These are phyloP conservation scores for Cochlearia excelsa DNA, from an alignment of 345 rosid species.

Conservation along the genomic window DNA sequence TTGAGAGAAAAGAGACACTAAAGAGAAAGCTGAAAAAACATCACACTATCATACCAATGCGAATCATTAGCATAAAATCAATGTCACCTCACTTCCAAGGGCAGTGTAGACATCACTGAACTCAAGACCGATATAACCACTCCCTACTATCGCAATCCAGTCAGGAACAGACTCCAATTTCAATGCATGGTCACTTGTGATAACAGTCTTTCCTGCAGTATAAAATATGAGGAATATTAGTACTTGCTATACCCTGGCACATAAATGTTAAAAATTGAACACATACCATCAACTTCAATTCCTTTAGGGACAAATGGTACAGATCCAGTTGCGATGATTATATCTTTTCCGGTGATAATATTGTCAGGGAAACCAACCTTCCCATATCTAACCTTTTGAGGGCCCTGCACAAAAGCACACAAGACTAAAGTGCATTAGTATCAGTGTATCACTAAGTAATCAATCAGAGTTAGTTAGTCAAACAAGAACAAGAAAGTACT, in stretches of 20 bases:
- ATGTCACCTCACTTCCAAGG: conserved; percentile 93
- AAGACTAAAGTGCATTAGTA: neutral
- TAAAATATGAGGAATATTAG: conserved; percentile 10
- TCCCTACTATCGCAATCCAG: conserved; percentile 99
- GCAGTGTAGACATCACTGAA: conserved; percentile 99
- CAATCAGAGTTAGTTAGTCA: neutral
- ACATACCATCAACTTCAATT: conserved; percentile 94
- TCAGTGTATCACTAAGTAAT: neutral
- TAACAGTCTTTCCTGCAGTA: conserved; percentile 94
- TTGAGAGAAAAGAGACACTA: neutral
- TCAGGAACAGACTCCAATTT: conserved; percentile 93
- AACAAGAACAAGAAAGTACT: conserved; percentile 31
- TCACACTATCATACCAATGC: neutral
- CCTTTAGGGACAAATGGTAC: conserved; percentile 98
- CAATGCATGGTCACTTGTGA: conserved; percentile 98
- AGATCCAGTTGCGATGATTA: conserved; percentile 95
- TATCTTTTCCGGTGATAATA: conserved; percentile 66
- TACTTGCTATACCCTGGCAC: neutral
- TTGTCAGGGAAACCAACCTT: conserved; percentile 55
- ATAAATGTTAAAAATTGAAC: conserved; percentile 4
- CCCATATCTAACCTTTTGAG: conserved; percentile 87
- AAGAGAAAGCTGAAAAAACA: conserved; percentile 11
- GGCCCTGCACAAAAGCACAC: conserved; percentile 57
- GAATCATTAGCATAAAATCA: conserved; percentile 6
- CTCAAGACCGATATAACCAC: conserved; percentile 99